A percentile compares a stretch with the other conserved stretches of the same genome.
Conservation (phyloP, 2,329 filamentous ascomycete genomes). For the Aspergillus fijiensis region DNA sequence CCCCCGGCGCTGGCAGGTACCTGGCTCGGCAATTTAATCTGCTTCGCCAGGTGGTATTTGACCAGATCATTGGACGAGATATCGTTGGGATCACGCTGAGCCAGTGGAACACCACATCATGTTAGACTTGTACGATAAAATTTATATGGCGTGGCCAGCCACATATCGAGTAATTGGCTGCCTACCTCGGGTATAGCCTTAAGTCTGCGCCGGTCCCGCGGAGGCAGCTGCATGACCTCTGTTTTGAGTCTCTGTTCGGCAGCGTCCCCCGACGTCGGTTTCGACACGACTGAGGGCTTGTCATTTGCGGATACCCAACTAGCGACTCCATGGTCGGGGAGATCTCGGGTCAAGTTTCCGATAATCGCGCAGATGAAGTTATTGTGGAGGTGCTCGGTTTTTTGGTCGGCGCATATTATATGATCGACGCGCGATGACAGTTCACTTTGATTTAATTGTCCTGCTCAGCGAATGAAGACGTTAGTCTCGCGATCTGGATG, state of each 20-base stretch:
- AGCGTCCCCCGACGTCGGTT: constrained; percentile 58
- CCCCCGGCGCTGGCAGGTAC: constrained; percentile 69
- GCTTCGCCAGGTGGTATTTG: constrained; percentile 47
- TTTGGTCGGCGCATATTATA: constrained; percentile 54
- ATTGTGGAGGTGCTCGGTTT: constrained; percentile 61
- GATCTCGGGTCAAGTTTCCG: constrained; percentile 59
- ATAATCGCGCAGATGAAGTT: constrained; percentile 60
- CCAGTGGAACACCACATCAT: background rate
- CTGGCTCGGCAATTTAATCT: constrained; percentile 58
- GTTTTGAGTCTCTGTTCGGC: constrained; percentile 63
- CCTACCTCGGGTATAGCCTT: constrained; percentile 55
- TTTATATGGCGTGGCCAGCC: background rate
- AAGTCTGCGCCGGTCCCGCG: constrained; percentile 59
- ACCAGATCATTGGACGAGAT: constrained; percentile 36
- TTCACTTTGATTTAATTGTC: constrained; percentile 61
- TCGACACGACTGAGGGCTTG: constrained; percentile 50
- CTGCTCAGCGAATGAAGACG: constrained; percentile 36
- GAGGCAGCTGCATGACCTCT: constrained; percentile 63
- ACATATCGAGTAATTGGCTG: background rate
- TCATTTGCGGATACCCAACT: constrained; percentile 64
- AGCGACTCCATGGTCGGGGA: constrained; percentile 62
- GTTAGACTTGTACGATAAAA: constrained; percentile 11
- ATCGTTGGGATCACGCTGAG: constrained; percentile 39
- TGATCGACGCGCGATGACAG: constrained; percentile 56
- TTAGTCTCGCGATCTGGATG: constrained; percentile 15